Percentiles rank a stretch among this genome's conserved stretches.
Conservation (phyloP, 768 basidiomycete genomes). For the Mycena amicta region DNA sequence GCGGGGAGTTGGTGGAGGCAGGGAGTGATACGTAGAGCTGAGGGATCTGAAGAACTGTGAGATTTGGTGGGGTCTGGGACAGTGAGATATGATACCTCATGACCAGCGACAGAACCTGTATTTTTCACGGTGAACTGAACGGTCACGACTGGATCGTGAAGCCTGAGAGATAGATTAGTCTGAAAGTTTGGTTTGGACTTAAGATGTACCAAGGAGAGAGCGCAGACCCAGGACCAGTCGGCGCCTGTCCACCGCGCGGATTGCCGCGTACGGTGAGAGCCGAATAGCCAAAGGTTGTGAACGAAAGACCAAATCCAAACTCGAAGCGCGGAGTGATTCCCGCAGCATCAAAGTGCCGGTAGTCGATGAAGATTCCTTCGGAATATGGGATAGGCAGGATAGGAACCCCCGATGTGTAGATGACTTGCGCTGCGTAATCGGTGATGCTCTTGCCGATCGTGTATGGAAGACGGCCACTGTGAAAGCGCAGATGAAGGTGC, state of each 20-base stretch:
- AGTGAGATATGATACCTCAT: constrained; percentile 57
- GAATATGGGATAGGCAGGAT: constrained; percentile 57
- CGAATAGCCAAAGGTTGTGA: constrained; percentile 59
- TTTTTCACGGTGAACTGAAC: constrained; percentile 58
- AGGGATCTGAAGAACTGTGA: too few relatives aligned
- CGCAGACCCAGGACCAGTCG: constrained; percentile 50
- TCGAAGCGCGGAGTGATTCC: constrained; percentile 51
- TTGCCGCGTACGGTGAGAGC: constrained; percentile 44
- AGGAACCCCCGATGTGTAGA: constrained; percentile 35
- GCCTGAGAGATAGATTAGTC: too few relatives aligned
- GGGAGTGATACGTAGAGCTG: constrained; percentile 58
- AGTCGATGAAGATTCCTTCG: constrained; percentile 61
- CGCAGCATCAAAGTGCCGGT: constrained; percentile 56
- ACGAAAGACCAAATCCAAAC: constrained; percentile 56
- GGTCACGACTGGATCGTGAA: constrained; percentile 53
- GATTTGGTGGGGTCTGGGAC: too few relatives aligned
- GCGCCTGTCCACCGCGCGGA: constrained; percentile 43
- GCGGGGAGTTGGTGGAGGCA: constrained; percentile 48
- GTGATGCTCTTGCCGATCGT: constrained; percentile 54
- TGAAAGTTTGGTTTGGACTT: background rate
- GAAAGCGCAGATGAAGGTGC: too few relatives aligned
- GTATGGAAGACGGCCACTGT: constrained; percentile 48
- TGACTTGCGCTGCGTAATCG: constrained; percentile 62
- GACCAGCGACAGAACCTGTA: constrained; percentile 53
- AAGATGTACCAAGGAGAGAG: constrained; percentile 49